Base-by-base conservation (phyloP, 2,329 filamentous ascomycete genomes). In the Uncinocarpus reesii region DNA sequence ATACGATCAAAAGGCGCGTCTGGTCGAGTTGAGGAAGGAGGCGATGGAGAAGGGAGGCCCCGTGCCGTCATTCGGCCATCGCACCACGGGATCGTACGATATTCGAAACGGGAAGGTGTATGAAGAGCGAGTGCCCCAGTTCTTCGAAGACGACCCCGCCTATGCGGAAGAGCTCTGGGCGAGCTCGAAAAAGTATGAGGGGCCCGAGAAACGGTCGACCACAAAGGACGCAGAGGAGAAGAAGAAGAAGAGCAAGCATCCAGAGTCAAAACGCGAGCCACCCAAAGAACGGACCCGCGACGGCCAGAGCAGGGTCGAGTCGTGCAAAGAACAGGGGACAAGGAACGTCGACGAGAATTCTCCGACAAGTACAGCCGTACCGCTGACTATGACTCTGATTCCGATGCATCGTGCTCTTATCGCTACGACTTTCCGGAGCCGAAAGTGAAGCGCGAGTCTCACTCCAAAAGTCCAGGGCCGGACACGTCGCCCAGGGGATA, bases 1-100 rank as follows among this genome's bases (percentile, higher is more conserved):
- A 56, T 95, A 95, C 65, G 87, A 96, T 66, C 80, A 87, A 45
- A 77, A 82, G 61, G 73, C 83, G 53, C 79, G 75, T 58, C 65
- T 89, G 53, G 78, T 77, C 43, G 78, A 82, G 62, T 68, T 86
- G 58, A 76, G 76, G 61, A 79, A 68, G 53, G 73, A 80, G 34
- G 8, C 35, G 1, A 36, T 11, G 21, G 21, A 34, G 5, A 32
- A 23, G 13, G 34, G 23, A 37, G 26, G 7, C 18, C 42, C 46
- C 20, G 50, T 52, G n/a, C 49, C 53, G 29, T 29, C 47, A 28
- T 38, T 47, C 13, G 18, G 37, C 23, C 16, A 45, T 40, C 26
- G 56, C 49, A 32, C 55, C 34, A 24, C 43, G 36, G 40, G 48
- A 40, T 43, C 57, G 28, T 65, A 65, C 6, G 67, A 71, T 54